phyloP scores from a whole-genome alignment of 139 green algal species.

The Choricystis sp. region DNA sequence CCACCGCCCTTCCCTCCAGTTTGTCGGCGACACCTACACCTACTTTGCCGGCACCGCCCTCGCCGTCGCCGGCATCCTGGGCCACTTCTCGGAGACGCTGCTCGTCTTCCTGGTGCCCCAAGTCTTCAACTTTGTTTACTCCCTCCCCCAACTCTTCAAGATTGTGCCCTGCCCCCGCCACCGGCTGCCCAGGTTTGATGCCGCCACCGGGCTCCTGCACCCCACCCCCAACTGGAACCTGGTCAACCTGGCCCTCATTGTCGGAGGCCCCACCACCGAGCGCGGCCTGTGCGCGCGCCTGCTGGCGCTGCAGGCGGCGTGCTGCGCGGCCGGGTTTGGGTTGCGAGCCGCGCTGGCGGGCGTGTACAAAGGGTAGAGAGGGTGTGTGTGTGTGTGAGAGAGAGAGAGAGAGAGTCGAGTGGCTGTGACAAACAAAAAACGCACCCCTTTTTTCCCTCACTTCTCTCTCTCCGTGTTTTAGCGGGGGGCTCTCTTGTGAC shows the following conservation, averaged over 20 bases:
- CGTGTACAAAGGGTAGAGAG: constrained; percentile 61
- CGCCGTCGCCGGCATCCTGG: constrained; percentile 91
- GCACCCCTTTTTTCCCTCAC: too few species aligned
- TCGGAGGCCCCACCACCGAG: constrained; percentile 68
- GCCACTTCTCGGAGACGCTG: constrained; percentile 93
- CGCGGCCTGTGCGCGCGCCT: constrained; percentile 65
- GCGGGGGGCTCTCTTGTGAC: too few species aligned
- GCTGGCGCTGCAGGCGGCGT: constrained; percentile 60
- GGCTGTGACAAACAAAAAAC: too few species aligned
- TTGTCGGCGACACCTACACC: constrained; percentile 99
- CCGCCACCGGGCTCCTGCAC: constrained; percentile 52
- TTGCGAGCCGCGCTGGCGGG: constrained; percentile 33
- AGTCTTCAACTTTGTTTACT: constrained; percentile 97
- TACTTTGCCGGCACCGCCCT: constrained; percentile 98
- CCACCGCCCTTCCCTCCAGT: constrained; percentile 21
- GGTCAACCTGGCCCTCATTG: constrained; percentile 78
- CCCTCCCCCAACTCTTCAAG: constrained; percentile 88
- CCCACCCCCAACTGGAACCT: constrained; percentile 82
- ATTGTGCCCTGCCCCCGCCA: constrained; percentile 87
- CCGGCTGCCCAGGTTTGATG: constrained; percentile 71
- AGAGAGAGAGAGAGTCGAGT: too few species aligned
- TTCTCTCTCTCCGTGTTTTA: too few species aligned
- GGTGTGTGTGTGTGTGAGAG: too few species aligned
- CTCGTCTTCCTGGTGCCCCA: constrained; percentile 91
- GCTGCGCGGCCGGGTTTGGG: constrained; percentile 44